Evolutionary conservation across 495 filamentous ascomycete genomes (phyloP), one percentile per base, ranked within the genome.

Genomic region (Penicilliopsis zonata): DNA sequence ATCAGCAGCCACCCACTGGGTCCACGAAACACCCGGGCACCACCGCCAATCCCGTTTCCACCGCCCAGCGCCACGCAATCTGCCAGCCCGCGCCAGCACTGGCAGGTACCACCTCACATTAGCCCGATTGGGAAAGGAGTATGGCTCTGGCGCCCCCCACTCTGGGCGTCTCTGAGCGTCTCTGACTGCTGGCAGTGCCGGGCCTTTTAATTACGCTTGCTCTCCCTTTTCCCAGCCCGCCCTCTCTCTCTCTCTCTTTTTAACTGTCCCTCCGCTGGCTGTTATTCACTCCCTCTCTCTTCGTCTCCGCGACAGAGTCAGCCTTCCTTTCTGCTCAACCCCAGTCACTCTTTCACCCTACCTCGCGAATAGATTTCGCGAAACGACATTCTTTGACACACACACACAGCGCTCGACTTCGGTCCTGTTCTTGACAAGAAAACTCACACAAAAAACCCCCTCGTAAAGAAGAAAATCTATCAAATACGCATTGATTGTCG

Each of bases 281-380:
- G 37, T 42, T 48, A 30, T 31, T 31, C 42, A 43, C 32, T 35
- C 43, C 44, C 49, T 46, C 43, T 52, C 40, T 36, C 32, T 40
- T 12, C n/a, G 25, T 27, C 25, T 5, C 25, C 14, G 36, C 25
- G 46, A 30, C 42, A 50, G 53, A 58, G 44, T 47, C 24, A 38
- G 54, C 45, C 47, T 35, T 56, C 53, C 47, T 49, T 49, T n/a
- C 49, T 17, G 18, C 10, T 4, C 20, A 27, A 36, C 25, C 17
- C 16, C 48, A 55, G 51, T 59, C 60, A 43, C 40, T 67, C 59
- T 42, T 63, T 66, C 50, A 33, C 13, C 34, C 25, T 5, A 18
- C 5, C 12, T 13, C 39, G 62, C 62, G 63, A 63, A 67, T 67
- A 41, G 59, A 65, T 41, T 68, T 69, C 63, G 63, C 59, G 36